Conservation (phyloP, 2,329 filamentous ascomycete species). For the Claviceps citrina region DNA sequence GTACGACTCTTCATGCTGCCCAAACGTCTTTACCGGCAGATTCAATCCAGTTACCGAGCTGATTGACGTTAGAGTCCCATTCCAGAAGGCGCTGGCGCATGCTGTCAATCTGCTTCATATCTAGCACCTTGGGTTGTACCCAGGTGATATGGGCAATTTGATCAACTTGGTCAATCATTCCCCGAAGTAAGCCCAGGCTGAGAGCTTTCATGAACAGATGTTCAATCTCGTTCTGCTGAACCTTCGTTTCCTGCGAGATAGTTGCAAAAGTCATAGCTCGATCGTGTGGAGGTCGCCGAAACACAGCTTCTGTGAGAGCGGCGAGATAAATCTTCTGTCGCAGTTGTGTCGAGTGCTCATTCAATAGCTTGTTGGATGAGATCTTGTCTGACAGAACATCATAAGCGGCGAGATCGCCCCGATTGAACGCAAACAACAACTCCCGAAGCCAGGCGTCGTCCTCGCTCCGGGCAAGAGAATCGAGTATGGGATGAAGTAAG, state of each 20-base stretch:
- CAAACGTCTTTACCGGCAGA: slow-evolving; percentile 86
- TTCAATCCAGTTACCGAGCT: slow-evolving; percentile 95
- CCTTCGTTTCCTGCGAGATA: slow-evolving; percentile 85
- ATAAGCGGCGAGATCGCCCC: slow-evolving; percentile 78
- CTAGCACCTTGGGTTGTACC: slow-evolving; percentile 96
- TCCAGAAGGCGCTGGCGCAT: slow-evolving; percentile 81
- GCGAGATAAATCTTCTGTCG: slow-evolving; percentile 98
- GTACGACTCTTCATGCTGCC: slow-evolving; percentile 47
- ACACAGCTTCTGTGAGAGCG: slow-evolving; percentile 87
- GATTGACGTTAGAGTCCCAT: slow-evolving; percentile 92
- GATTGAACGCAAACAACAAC: slow-evolving; percentile 95
- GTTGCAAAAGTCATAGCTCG: slow-evolving; percentile 83
- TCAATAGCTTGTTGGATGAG: slow-evolving; percentile 61
- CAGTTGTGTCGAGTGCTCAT: slow-evolving; percentile 66
- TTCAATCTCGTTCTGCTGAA: slow-evolving; percentile 82
- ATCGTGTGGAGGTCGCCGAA: slow-evolving; percentile 88
- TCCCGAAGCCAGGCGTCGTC: slow-evolving; percentile 80
- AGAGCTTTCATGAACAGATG: slow-evolving; percentile 99
- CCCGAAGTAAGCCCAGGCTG: slow-evolving; percentile 74
- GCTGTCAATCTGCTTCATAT: slow-evolving; percentile 84
- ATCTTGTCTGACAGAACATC: slow-evolving; percentile 72
- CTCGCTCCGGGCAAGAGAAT: slow-evolving; percentile 55
- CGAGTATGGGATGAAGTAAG: slow-evolving; percentile 90
- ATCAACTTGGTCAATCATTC: slow-evolving; percentile 92
- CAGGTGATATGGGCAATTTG: slow-evolving; percentile 91